Base-by-base conservation (phyloP, 805 yeast species). In the Hanseniaspora pseudoguilliermondii region DNA sequence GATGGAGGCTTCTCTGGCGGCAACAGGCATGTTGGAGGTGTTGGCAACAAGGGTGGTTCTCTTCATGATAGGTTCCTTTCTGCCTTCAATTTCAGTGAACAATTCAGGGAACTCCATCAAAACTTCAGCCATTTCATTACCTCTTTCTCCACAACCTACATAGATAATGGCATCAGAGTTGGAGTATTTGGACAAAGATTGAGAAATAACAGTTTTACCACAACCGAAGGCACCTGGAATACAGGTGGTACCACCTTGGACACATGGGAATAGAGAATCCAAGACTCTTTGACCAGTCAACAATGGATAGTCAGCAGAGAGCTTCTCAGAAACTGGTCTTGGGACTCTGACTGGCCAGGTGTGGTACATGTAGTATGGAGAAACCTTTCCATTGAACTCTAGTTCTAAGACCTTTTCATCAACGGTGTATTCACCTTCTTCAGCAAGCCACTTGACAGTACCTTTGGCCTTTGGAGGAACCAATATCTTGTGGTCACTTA, bases 281-380 rank as follows among this genome's bases (percentile, higher is more conserved):
- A 93, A 78, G 52, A 93, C 99, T 79, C 99, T 86, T 77, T 93
- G 99, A 66, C 99, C 99, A 20, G 99, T 93, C 65, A 93, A 79
- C 64, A 93, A 78, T 53, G 99, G 99, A 71, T 85, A 81, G 73
- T 91, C 93, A 44, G 98, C 97, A 59, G 95, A 75, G 60, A 88
- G 74, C 70, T 91, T 89, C 72, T 89, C 95, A 52, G 97, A 85
- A 49, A 91, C 97, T 18, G 99, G 98, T 75, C 99, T 84, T 65
- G 99, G 97, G 47, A 90, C 96, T 78, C 99, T 89, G 60, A 93
- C 98, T 39, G 99, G 99, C 99, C 99, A 93, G 32, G 96, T 83
- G 73, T 93, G 99, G 84, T 81, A 88, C 96, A 93, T 89, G 46
- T 95, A 77, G 76, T 86, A 91, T 51, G 79, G 76, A 62, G 77